Base-by-base conservation (phyloP, 2,329 filamentous ascomycete species). In the Ceratocystis ficicola region DNA sequence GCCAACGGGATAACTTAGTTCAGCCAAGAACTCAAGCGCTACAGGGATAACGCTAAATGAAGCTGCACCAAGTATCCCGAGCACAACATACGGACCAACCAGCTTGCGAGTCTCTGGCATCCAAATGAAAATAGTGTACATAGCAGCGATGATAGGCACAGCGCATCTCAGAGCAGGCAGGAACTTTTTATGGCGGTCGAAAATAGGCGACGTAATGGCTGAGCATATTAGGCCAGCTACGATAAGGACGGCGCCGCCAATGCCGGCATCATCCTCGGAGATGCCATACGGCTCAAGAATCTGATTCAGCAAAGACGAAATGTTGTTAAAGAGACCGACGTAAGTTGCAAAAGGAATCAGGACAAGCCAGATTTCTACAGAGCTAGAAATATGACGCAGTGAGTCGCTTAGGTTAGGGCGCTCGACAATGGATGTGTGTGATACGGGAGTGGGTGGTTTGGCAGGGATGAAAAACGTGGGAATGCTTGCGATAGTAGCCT, bases 241-340 rank as follows among this genome's bases (percentile, higher is more conserved):
- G 73, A 97, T 97, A 44, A 97, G 82, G 7, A 97, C 76, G 0
- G 89, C 94, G 69, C 94, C 94, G 10, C 87, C 90, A 71, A 97
- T 92, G 44, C 94, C 94, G 25, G 93, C 89, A 66, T 96, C 82
- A 69, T 87, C 87, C 73, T 95, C 88, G 67, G 78, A 82, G 81
- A 90, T 95, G 71, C 85, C 88, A 76, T 96, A 93, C 0, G 94
- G 94, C 48, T 83, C 79, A 69, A 97, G 83, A 73, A 97, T 89
- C 73, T 96, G 93, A 77, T 93, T 95, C 8, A 97, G 81, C 1
- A 97, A 83, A 1, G 88, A 88, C 62, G 91, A 95, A 70, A 92
- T 79, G 70, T 88, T 88, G 80, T 97, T 97, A 85, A 99, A 99
- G 77, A 94, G 87, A 71, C 88, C 91, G 68, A 96, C 89, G 75